Evolutionary conservation across 2,329 filamentous ascomycete species (phyloP).

Genomic region (Calonectria pseudoreteaudii): DNA sequence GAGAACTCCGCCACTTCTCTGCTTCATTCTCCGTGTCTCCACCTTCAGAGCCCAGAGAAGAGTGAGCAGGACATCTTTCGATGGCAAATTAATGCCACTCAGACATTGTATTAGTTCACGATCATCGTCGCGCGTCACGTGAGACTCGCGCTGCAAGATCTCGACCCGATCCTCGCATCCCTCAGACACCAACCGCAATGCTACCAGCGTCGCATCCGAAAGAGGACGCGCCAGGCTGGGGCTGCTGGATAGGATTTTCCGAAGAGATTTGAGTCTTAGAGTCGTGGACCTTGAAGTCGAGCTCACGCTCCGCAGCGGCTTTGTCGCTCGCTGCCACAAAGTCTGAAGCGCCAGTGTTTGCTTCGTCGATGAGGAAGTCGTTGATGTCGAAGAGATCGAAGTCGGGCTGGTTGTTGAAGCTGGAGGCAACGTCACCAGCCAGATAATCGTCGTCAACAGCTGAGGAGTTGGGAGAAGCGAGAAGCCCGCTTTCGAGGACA

Average conservation of each 20-base stretch:
- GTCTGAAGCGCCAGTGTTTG: slow-evolving; percentile 58
- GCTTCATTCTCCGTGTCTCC: slow-evolving; percentile 53
- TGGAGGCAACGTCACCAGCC: slow-evolving; percentile 68
- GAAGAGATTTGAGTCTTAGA: slow-evolving; percentile 71
- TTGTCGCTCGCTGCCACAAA: slow-evolving; percentile 61
- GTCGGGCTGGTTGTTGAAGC: slow-evolving; percentile 55
- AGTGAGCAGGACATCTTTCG: slow-evolving; percentile 61
- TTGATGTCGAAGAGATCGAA: slow-evolving; percentile 64
- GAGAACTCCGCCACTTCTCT: slow-evolving; percentile 35
- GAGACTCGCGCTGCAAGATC: slow-evolving; percentile 47
- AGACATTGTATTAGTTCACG: slow-evolving; percentile 52
- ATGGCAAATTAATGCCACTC: slow-evolving; percentile 54
- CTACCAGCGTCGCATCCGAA: slow-evolving; percentile 79
- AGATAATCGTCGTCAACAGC: slow-evolving; percentile 76
- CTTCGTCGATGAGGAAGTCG: slow-evolving; percentile 68
- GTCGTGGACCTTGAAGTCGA: slow-evolving; percentile 66
- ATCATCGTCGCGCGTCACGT: slow-evolving; percentile 52
- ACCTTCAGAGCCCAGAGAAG: slow-evolving; percentile 59
- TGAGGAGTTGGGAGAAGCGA: slow-evolving; percentile 77
- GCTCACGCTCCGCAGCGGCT: slow-evolving; percentile 65
- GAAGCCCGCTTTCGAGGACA: slow-evolving; percentile 81
- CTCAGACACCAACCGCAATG: slow-evolving; percentile 78
- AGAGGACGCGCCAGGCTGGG: slow-evolving; percentile 79
- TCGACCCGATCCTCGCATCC: slow-evolving; percentile 61
- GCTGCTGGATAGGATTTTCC: slow-evolving; percentile 78